Conservation (phyloP, 2,329 filamentous ascomycete genomes). For the Dactylellina haptotyla region DNA sequence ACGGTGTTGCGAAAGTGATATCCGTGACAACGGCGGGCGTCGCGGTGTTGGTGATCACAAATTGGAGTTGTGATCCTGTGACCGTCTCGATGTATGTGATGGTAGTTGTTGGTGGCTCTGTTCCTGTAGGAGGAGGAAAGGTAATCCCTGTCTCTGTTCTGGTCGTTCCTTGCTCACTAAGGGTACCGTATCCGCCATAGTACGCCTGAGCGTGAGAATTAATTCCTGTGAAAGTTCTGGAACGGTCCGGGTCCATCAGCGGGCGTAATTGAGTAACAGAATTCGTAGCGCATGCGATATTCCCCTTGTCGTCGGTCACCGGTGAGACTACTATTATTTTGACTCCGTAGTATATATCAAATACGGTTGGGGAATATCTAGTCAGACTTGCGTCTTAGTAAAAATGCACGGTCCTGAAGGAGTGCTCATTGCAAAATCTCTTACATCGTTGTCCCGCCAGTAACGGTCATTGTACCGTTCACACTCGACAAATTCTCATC, state of each 20-base stretch:
- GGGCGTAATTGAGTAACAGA: not conserved
- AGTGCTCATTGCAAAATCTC: too few species aligned
- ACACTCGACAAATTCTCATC: not conserved
- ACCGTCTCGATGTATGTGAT: too few species aligned
- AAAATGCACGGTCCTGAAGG: too few species aligned
- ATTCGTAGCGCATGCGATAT: slow-evolving; percentile 8
- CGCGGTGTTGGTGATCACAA: not conserved
- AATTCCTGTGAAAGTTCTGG: slow-evolving; percentile 12
- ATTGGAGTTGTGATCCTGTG: not conserved
- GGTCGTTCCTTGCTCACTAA: not conserved
- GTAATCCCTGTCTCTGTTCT: too few species aligned
- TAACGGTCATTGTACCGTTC: slow-evolving; percentile 8
- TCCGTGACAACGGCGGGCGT: slow-evolving; percentile 17
- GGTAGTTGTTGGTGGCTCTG: not conserved
- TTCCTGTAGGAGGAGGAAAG: slow-evolving; percentile 3
- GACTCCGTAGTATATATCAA: slow-evolving; percentile 11
- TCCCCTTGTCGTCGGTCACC: slow-evolving; percentile 8
- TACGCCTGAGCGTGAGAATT: slow-evolving; percentile 24
- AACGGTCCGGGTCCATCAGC: not conserved
- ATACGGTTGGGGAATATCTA: slow-evolving; percentile 24
- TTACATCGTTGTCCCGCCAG: slow-evolving; percentile 23
- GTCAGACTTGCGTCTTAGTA: not conserved
- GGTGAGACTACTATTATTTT: slow-evolving; percentile 25
- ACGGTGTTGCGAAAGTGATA: slow-evolving; percentile 16
- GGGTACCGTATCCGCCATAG: slow-evolving; percentile 3